These are phyloP conservation scores for Capsella bursapastoris DNA, from an alignment of 345 rosid genomes.

Conservation along the genomic window DNA sequence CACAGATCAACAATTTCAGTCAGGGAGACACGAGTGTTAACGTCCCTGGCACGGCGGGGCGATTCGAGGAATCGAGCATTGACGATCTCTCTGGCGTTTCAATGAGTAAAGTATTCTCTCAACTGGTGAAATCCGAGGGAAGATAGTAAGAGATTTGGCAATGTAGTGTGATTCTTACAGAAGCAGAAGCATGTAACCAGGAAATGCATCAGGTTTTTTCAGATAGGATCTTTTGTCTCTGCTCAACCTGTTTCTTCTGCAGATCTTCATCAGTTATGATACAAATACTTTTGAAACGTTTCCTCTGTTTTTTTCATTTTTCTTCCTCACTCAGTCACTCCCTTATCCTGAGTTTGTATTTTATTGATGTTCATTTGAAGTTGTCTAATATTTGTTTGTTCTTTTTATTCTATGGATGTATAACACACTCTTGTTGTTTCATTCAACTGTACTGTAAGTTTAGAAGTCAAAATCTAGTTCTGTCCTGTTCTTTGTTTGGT, in stretches of 20 bases:
- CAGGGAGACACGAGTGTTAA: conserved; percentile 53
- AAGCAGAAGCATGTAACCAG: conserved; percentile 19
- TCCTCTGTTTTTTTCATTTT: neutral
- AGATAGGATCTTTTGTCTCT: conserved; percentile 12
- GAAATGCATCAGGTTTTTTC: neutral
- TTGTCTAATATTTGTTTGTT: conserved; percentile 35
- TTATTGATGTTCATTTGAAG: conserved; percentile 23
- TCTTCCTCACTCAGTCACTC: neutral
- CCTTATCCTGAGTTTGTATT: conserved; percentile 27
- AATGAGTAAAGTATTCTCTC: conserved; percentile 90
- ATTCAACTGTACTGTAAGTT: conserved; percentile 25
- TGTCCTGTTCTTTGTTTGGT: conserved; percentile 24
- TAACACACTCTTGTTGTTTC: conserved; percentile 10
- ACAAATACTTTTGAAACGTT: conserved; percentile 4
- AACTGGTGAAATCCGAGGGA: conserved; percentile 89
- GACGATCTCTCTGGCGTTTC: conserved; percentile 77
- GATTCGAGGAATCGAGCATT: conserved; percentile 54
- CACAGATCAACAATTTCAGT: conserved; percentile 68
- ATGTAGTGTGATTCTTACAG: conserved; percentile 14
- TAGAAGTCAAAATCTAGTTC: conserved; percentile 19
- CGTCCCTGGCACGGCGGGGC: conserved; percentile 43
- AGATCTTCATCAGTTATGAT: conserved; percentile 21
- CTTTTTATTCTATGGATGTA: conserved; percentile 24
- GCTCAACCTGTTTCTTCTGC: conserved; percentile 18
- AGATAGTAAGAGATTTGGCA: conserved; percentile 45